Evolutionary conservation across 208 protist genomes (phyloP).

Genomic region (Trypanosoma mega): DNA sequence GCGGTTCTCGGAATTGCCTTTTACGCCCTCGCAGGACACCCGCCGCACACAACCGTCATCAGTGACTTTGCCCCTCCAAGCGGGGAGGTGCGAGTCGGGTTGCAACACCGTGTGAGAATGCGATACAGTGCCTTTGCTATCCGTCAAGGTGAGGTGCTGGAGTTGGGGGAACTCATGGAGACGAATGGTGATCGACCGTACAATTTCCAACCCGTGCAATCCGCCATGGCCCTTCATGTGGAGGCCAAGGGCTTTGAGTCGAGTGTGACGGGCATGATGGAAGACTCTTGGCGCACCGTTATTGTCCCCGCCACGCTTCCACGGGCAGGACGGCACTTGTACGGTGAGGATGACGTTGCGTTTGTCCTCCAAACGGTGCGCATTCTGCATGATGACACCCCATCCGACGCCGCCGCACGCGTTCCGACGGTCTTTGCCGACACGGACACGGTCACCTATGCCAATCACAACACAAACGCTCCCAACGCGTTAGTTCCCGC

Average conservation of each 20-base stretch:
- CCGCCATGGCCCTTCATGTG: constrained; percentile 31
- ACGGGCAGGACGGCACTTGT: constrained; percentile 23
- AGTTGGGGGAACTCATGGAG: constrained; percentile 15
- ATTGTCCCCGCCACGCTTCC: constrained; percentile 37
- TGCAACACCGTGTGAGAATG: constrained; percentile 28
- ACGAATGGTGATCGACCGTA: constrained; percentile 32
- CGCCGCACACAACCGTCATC: constrained; percentile 30
- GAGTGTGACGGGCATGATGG: constrained; percentile 54
- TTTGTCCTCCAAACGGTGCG: constrained; percentile 48
- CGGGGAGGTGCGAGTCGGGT: constrained; percentile 33
- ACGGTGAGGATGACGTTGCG: constrained; percentile 33
- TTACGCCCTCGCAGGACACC: constrained; percentile 56
- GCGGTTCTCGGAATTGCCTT: constrained; percentile 61
- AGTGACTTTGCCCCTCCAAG: constrained; percentile 48
- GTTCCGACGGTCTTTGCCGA: constrained; percentile 25
- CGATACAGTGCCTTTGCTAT: constrained; percentile 52
- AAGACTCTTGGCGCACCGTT: constrained; percentile 45
- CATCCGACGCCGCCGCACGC: background rate
- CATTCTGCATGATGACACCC: constrained; percentile 32
- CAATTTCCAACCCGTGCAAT: constrained; percentile 44
- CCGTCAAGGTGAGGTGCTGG: constrained; percentile 8
- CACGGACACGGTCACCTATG: too few relatives aligned
- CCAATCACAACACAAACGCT: too few relatives aligned
- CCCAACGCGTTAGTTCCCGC: background rate
- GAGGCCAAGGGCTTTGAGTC: constrained; percentile 63